These are phyloP conservation scores for Fonsecaea nubica DNA, from an alignment of 2,329 filamentous ascomycete genomes.

Conservation along the genomic window DNA sequence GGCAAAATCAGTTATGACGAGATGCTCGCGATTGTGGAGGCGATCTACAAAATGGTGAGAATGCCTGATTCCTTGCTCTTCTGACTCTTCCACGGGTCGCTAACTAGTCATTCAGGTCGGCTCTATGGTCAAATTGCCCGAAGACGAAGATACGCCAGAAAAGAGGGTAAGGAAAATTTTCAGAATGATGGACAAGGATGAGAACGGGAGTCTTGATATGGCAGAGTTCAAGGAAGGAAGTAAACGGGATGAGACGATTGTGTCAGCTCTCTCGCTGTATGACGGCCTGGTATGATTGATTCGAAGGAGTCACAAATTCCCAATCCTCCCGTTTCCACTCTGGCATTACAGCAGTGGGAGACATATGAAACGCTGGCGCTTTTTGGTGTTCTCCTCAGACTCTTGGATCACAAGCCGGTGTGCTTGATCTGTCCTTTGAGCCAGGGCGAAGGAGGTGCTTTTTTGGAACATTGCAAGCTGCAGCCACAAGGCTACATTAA, in stretches of 20 bases:
- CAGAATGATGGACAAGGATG: slow-evolving; percentile 99
- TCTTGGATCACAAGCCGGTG: slow-evolving; percentile 12
- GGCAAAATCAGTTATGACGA: slow-evolving; percentile 99
- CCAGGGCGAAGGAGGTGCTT: slow-evolving; percentile 18
- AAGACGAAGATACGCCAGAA: slow-evolving; percentile 98
- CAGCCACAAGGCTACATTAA: slow-evolving; percentile 7
- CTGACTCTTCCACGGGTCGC: not conserved
- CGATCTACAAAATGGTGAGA: slow-evolving; percentile 98
- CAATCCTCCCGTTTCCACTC: slow-evolving; percentile 3
- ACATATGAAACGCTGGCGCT: slow-evolving; percentile 10
- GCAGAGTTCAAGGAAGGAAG: slow-evolving; percentile 99
- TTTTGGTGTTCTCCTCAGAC: slow-evolving; percentile 7
- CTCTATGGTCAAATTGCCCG: slow-evolving; percentile 97
- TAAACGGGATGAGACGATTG: slow-evolving; percentile 98
- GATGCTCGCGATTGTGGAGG: slow-evolving; percentile 98
- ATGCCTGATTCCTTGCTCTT: slow-evolving; percentile 1
- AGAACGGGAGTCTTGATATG: slow-evolving; percentile 96
- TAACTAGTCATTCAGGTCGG: slow-evolving; percentile 71
- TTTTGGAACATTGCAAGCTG: slow-evolving; percentile 18
- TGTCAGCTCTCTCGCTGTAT: slow-evolving; percentile 93
- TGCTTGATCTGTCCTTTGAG: slow-evolving; percentile 14
- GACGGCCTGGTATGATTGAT: slow-evolving; percentile 80
- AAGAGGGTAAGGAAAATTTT: slow-evolving; percentile 99
- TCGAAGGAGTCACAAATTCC: not conserved
- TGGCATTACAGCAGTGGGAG: not conserved